Evolutionary conservation across 768 basidiomycete genomes (phyloP).

Genomic region (Asterophora parasitica): DNA sequence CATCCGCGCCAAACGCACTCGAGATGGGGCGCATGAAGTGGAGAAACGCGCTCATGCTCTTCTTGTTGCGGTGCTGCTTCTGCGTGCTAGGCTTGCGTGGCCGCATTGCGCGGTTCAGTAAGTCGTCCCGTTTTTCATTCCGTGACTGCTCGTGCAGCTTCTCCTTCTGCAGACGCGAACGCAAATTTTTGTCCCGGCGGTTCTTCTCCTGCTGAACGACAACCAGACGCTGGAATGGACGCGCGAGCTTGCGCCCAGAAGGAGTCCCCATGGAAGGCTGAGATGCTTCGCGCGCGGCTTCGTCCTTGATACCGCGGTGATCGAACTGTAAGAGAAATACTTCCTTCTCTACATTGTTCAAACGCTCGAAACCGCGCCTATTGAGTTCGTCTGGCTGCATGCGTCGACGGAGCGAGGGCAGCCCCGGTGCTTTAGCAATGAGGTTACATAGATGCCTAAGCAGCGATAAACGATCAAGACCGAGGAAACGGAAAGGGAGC

Average conservation of each 20-base stretch:
- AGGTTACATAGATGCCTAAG: constrained; percentile 64
- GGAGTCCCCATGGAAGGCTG: constrained; percentile 38
- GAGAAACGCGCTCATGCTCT: constrained; percentile 83
- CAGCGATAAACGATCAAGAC: constrained; percentile 13
- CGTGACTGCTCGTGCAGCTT: constrained; percentile 71
- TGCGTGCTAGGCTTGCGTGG: constrained; percentile 45
- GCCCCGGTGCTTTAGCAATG: constrained; percentile 47
- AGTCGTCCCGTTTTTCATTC: constrained; percentile 69
- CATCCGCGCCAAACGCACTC: constrained; percentile 73
- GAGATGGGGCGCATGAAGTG: constrained; percentile 88
- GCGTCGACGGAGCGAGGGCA: constrained; percentile 38
- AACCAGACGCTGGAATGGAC: constrained; percentile 66
- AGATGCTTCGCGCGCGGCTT: constrained; percentile 60
- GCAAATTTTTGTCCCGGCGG: constrained; percentile 67
- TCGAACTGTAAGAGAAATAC: constrained; percentile 60
- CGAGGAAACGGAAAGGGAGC: neutral
- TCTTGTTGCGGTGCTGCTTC: constrained; percentile 82
- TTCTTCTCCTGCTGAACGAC: constrained; percentile 73
- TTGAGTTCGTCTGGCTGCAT: constrained; percentile 52
- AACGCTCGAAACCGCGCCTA: constrained; percentile 65
- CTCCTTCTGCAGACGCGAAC: constrained; percentile 67
- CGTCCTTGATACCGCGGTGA: constrained; percentile 68
- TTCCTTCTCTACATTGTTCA: constrained; percentile 74
- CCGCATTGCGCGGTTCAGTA: constrained; percentile 72
- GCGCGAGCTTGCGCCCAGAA: constrained; percentile 48